These are phyloP conservation scores for Nannochloropsis gaditana DNA, from an alignment of 108 stramenopile species.

Conservation along the genomic window DNA sequence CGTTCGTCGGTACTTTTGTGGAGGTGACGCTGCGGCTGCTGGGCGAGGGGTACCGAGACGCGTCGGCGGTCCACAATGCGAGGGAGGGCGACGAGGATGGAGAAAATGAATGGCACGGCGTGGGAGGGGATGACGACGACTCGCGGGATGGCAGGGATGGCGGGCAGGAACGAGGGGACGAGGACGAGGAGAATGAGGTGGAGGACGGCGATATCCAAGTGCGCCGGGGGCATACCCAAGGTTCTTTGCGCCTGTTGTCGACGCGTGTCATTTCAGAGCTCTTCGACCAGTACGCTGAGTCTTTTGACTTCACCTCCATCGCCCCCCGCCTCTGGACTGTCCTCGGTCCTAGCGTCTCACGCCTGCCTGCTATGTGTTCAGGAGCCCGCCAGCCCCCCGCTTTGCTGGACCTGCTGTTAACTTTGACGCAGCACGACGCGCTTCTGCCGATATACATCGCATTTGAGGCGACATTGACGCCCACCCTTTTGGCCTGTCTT, in stretches of 20 bases:
- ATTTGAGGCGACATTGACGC: background rate
- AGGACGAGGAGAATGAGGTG: background rate
- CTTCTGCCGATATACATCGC: background rate
- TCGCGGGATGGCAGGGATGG: background rate
- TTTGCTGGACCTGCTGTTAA: background rate
- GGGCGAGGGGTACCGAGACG: background rate
- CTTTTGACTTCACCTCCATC: background rate
- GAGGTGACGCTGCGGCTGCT: background rate
- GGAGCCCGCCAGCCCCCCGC: background rate
- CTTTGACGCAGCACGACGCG: background rate
- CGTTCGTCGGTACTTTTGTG: background rate
- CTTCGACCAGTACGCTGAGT: background rate
- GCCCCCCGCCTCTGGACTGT: conserved; percentile 10
- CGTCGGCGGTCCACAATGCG: background rate
- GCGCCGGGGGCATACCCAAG: background rate
- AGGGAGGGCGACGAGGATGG: background rate
- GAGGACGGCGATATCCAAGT: background rate
- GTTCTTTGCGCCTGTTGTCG: background rate
- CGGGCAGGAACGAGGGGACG: background rate
- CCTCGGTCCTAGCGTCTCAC: background rate
- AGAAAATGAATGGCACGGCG: background rate
- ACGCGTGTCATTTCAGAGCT: background rate
- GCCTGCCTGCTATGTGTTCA: background rate
- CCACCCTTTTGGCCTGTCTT: background rate
- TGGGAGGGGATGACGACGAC: background rate